Base-by-base conservation (phyloP, 257 asterid species). In the Solanum dulcamara region DNA sequence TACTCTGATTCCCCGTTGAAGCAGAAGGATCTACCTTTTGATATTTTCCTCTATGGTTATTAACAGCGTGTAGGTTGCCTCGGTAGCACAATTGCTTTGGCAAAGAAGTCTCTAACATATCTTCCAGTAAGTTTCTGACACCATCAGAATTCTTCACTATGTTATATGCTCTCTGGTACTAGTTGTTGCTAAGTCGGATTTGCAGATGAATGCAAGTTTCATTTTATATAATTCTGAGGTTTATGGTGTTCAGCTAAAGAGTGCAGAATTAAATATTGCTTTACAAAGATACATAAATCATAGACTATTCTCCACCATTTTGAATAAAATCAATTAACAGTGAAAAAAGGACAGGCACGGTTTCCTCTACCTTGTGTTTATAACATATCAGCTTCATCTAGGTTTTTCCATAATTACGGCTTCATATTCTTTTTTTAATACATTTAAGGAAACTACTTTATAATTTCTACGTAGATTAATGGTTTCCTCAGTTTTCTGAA, bases 21-120 rank as follows among this genome's bases (percentile, higher is more conserved):
- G 59, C 60, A 46, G 26, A 26, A 15, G 60, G 40, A 44, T 75
- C 24, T 28, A 28, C 40, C 53, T 75, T 46, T 46, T 75, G 10
- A 77, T 46, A 48, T 46, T 46, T 77, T 77, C 42, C 83, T 77
- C 24, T 77, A 48, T 77, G 18, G 17, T 77, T 77, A 15, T 84
- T 87, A 88, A 86, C 92, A 94, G 98, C 92, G 93, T 81, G 85
- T 92, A 83, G 97, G 96, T 86, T 94, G 98, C 92, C 98, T 94
- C 64, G 97, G 98, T 59, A 89, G 92, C 84, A 84, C 94, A 37
- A 86, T 94, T 81, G 98, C 94, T 85, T 32, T 94, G 40, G 91
- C 92, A 84, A 94, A 94, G 91, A 94, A 91, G 88, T 86, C 90
- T 35, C 48, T 85, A 26, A 24, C 86, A 71, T 90, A 84, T 88